Evolutionary conservation across 352 stramenopile genomes (phyloP).

Genomic region (Globisporangium iwayamae): DNA sequence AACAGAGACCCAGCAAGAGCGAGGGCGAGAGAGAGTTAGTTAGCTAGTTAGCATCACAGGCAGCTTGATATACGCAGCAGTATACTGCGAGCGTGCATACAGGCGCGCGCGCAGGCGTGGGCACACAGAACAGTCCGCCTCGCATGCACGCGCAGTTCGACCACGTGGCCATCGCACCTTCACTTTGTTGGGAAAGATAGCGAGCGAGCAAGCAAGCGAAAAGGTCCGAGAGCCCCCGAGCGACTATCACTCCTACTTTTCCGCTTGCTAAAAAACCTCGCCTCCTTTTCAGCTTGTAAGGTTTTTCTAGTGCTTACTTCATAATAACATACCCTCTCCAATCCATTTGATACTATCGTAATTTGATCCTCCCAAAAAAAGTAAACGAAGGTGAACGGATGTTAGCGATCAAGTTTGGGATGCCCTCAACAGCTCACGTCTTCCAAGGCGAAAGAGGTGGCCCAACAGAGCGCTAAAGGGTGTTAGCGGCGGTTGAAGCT

Average conservation of each 20-base stretch:
- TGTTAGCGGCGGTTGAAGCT: conserved; percentile 14
- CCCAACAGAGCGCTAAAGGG: not conserved
- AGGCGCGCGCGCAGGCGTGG: not conserved
- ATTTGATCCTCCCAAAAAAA: too few relatives aligned
- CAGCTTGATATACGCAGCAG: not conserved
- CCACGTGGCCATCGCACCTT: conserved; percentile 19
- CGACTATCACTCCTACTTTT: not conserved
- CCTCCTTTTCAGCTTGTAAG: too few relatives aligned
- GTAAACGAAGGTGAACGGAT: not conserved
- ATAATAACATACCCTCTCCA: too few relatives aligned
- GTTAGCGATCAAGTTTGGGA: not conserved
- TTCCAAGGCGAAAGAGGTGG: not conserved
- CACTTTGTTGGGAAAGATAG: conserved; percentile 19
- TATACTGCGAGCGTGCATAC: not conserved
- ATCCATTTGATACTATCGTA: too few relatives aligned
- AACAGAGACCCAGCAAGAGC: not conserved
- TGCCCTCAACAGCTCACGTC: not conserved
- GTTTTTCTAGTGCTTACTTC: too few relatives aligned
- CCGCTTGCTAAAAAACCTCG: not conserved
- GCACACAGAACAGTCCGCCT: not conserved
- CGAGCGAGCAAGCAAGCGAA: conserved; percentile 6
- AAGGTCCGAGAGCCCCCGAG: not conserved
- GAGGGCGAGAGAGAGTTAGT: not conserved
- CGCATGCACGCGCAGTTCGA: not conserved
- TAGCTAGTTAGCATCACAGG: not conserved